Evolutionary conservation across 169 alveolate genomes (phyloP), one percentile per base, ranked within the genome.

Genomic region (Eimeria zaria): DNA sequence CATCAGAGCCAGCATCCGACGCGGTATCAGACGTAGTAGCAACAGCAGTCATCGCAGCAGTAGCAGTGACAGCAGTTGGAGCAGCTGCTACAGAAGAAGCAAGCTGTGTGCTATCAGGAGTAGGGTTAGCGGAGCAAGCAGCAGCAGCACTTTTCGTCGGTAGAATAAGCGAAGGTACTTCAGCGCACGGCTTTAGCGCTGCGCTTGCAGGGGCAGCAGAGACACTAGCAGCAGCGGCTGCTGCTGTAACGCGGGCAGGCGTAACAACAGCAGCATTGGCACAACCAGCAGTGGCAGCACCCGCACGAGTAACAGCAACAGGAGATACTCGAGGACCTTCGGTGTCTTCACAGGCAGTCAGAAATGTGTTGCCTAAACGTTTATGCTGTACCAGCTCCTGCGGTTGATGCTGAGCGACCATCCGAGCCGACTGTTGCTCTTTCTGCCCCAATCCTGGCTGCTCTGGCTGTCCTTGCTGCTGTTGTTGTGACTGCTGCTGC

Each of bases 271-370:
- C 91, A 55, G 1, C 60, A 53, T 16, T 55, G 0, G 90, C 69
- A 84, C 36, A 60, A 39, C 33, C 78, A 41, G 55, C 78, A 58
- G 22, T 20, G 27, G 22, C 27, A 58, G 33, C 76, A 53, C 24
- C 48, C 27, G 71, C 62, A n/a, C 74, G 39, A 58, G 33, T 30
- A 46, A 48, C 74, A 83, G 55, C 53, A 76, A 64, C 67, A 44
- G 67, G 30, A 48, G 33, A n/a, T 18, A 14, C 24, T 51, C 44
- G 39, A 55, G 53, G n/a, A 39, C 76, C 27, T 36, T 20, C 36
- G 27, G 55, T 36, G 22, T 83, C 91, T 27, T 51, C 91, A 33
- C 91, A 83, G 22, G 46, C 51, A 83, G 91, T 83, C 30, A 83
- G 76, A 83, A 83, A 83, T 51, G 91, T 53, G 67, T 14, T 36